Base-by-base conservation (phyloP, 768 basidiomycete species). In the Lentinula sp. region DNA sequence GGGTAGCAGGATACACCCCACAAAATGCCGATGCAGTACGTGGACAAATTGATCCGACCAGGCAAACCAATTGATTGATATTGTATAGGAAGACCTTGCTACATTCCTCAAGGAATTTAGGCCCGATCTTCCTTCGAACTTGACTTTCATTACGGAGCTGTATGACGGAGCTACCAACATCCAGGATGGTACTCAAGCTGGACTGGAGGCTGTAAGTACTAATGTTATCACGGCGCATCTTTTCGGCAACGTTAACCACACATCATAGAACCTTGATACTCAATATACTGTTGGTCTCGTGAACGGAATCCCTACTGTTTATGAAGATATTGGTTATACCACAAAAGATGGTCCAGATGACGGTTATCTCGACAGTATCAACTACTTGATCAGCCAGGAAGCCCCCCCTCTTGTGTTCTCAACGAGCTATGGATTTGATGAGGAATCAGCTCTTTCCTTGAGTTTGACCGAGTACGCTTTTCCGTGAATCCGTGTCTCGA, bases 91-190 rank as follows among this genome's bases (percentile, higher is more conserved):
- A 3, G 73, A 73, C 59, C 62, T 72, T n/a, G 59, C 53, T 8
- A 60, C 64, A 13, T 73, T 73, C 65, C 57, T 72, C 28, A 53
- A 63, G n/a, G 21, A 51, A 5, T 68, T 71, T 52, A 71, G 74
- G 34, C 65, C 72, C 0, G 75, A 76, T 52, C 61, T 78, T 11
- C 21, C 66, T 15, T 66, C 69, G n/a, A 52, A 66, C n/a, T 73
- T 71, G 1, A 72, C 71, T 4, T 76, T 76, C 64, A 54, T 69
- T 15, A 65, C 72, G 6, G 65, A 72, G 51, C 69, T 71, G 13
- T 65, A 75, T 28, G 75, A 77, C 54, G 75, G 72, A 2, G 76
- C 74, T 21, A 9, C 15, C 2, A 73, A 76, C 62, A 57, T 70
- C 1, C 75, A 76, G 61, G 48, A 61, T 5, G 57, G 65, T 4